Conservation (phyloP, 192 early-diverging fungal genomes). For the Allomyces macrogynus region DNA sequence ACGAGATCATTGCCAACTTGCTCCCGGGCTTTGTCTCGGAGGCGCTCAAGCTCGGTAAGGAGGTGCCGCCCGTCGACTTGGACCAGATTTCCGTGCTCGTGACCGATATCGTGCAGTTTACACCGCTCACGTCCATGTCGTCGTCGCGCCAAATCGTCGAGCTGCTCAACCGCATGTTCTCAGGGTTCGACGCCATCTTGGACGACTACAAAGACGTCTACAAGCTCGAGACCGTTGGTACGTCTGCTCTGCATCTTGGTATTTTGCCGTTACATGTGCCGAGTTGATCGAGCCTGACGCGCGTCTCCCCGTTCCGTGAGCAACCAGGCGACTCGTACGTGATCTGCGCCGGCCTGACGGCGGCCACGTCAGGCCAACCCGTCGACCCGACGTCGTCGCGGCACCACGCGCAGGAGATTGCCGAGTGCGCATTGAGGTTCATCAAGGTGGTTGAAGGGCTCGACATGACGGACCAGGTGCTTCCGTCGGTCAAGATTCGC, state of each 20-base stretch:
- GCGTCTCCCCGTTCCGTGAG: no score
- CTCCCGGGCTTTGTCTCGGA: conserved; percentile 24
- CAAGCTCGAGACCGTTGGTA: conserved; percentile 22
- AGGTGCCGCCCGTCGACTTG: conserved; percentile 15
- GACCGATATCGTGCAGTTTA: conserved; percentile 22
- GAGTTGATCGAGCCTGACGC: no score
- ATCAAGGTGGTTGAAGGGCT: conserved; percentile 6
- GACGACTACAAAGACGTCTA: conserved; percentile 22
- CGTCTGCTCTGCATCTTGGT: no score
- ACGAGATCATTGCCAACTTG: conserved; percentile 21
- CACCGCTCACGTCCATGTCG: conserved; percentile 14
- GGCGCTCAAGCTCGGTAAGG: conserved; percentile 18
- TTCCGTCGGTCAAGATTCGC: conserved; percentile 1
- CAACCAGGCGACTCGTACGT: conserved; percentile 19
- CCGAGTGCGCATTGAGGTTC: conserved; percentile 7
- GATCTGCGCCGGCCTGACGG: conserved; percentile 14
- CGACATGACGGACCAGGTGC: conserved; percentile 24
- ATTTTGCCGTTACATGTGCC: no score
- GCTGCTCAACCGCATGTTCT: conserved; percentile 23
- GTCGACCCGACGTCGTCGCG: background rate
- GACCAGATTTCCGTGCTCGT: conserved; percentile 14
- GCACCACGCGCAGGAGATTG: background rate
- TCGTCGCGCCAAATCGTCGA: conserved; percentile 20
- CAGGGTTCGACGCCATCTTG: conserved; percentile 18
- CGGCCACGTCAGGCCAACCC: background rate